Evolutionary conservation across 768 basidiomycete species (phyloP).

Genomic region (Boletus vermiculosoides): DNA sequence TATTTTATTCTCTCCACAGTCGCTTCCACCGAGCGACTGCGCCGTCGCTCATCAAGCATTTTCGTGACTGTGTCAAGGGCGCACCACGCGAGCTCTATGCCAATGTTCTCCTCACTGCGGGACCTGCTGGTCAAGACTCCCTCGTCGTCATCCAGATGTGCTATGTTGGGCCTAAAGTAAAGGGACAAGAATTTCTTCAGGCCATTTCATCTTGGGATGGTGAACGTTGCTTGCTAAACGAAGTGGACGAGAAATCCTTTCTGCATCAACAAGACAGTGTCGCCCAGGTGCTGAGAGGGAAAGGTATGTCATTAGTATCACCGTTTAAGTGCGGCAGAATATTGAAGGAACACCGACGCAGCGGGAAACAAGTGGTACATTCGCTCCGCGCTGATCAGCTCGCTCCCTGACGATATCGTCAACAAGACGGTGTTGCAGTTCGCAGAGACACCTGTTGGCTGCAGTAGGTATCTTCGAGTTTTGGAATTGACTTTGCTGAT

Average conservation of each 20-base stretch:
- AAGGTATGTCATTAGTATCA: constrained; percentile 45
- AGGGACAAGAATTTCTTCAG: constrained; percentile 74
- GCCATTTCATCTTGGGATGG: constrained; percentile 90
- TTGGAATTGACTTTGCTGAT: not conserved
- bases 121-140: constrained; percentile 79
- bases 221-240: constrained; percentile 81
- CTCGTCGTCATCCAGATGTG: constrained; percentile 92
- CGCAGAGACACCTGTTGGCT: constrained; percentile 81
- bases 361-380: constrained; percentile 90
- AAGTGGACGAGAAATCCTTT: constrained; percentile 88
- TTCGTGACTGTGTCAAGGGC: constrained; percentile 89
- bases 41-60: constrained; percentile 85
- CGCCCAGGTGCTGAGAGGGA: constrained; percentile 84
- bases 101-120: constrained; percentile 87
- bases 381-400: constrained; percentile 78
- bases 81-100: constrained; percentile 87
- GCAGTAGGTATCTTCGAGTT: constrained; percentile 58
- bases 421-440: constrained; percentile 82
- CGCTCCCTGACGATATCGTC: constrained; percentile 83
- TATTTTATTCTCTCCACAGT: constrained; percentile 39
- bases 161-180: constrained; percentile 73
- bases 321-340: not conserved
- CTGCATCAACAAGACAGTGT: constrained; percentile 89
- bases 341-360: constrained; percentile 27
- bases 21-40: constrained; percentile 87